Conservation (phyloP, 2,329 filamentous ascomycete genomes). For the Annulohypoxylon truncatum region DNA sequence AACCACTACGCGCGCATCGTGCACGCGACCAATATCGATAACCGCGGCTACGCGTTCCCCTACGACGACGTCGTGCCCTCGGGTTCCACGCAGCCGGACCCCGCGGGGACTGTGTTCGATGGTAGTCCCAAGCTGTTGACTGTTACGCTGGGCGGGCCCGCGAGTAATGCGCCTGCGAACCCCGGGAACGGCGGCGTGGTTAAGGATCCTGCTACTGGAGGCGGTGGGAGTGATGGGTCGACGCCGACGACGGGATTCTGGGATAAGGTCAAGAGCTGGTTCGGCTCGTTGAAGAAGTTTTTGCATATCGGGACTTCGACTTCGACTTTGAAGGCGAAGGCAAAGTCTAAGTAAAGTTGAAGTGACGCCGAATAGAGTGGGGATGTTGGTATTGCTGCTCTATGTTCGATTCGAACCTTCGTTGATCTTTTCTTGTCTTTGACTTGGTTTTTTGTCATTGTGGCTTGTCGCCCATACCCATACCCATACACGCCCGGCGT, state of each 20-base stretch:
- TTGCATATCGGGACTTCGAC: conserved; percentile 12
- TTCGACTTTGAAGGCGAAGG: not conserved
- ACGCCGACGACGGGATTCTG: conserved; percentile 6
- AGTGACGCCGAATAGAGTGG: not conserved
- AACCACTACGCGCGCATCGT: conserved; percentile 76
- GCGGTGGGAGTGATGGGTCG: not conserved
- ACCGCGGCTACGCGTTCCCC: conserved; percentile 75
- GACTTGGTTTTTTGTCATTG: not conserved
- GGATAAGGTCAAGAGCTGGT: conserved; percentile 21
- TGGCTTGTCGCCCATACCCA: not conserved
- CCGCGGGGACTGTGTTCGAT: conserved; percentile 72
- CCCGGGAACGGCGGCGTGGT: conserved; percentile 26
- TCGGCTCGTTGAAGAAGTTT: conserved; percentile 22
- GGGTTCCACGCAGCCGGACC: conserved; percentile 61
- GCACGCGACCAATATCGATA: conserved; percentile 69
- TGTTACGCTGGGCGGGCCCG: conserved; percentile 64
- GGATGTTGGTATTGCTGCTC: not conserved
- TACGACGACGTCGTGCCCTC: conserved; percentile 75
- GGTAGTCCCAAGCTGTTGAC: conserved; percentile 65
- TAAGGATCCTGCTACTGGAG: not conserved
- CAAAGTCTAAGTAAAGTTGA: conserved; percentile 1
- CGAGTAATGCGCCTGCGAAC: not conserved
- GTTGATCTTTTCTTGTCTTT: not conserved
- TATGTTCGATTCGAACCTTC: conserved; percentile 1
- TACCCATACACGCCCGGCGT: conserved; percentile 1